Percentiles rank a stretch among this genome's conserved stretches.
phyloP scores from a whole-genome alignment of 495 filamentous ascomycete species.

The Daldinia vernicosa region DNA sequence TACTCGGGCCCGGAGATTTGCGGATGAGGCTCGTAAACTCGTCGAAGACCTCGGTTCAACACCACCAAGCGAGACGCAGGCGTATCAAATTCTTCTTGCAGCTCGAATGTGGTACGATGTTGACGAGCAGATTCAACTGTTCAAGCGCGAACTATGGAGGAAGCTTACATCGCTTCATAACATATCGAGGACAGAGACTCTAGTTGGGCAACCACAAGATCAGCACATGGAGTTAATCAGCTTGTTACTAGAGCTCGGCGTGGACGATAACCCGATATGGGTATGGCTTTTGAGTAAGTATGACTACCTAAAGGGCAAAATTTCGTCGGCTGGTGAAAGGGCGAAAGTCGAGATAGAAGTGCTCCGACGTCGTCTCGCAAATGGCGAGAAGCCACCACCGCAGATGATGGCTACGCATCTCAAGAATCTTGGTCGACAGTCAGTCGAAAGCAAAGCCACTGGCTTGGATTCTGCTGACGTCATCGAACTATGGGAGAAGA shows the following conservation, averaged over 20 bases:
- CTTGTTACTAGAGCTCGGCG: constrained; percentile 87
- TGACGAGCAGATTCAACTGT: constrained; percentile 78
- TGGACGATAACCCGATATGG: constrained; percentile 95
- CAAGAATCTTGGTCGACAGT: constrained; percentile 71
- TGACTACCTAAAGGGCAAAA: constrained; percentile 86
- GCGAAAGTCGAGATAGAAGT: constrained; percentile 92
- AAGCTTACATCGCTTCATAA: constrained; percentile 69
- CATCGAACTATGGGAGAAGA: constrained; percentile 89
- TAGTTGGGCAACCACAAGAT: constrained; percentile 66
- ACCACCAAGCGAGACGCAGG: constrained; percentile 71
- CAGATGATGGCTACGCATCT: constrained; percentile 77
- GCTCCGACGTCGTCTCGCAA: constrained; percentile 79
- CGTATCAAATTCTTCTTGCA: constrained; percentile 84
- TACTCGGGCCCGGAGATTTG: constrained; percentile 74
- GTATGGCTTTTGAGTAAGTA: constrained; percentile 90
- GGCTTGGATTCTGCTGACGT: constrained; percentile 77
- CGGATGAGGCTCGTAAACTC: constrained; percentile 75
- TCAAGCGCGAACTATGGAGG: constrained; percentile 90
- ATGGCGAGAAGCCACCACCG: constrained; percentile 72
- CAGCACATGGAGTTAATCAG: constrained; percentile 90
- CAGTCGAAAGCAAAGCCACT: constrained; percentile 60
- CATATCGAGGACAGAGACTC: constrained; percentile 53
- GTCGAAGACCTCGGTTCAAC: constrained; percentile 62
- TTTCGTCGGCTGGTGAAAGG: constrained; percentile 78
- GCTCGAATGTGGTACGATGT: constrained; percentile 96